Base-by-base conservation (phyloP, 176 grass and related monocot genomes). In the Rhynchospora tenuis region DNA sequence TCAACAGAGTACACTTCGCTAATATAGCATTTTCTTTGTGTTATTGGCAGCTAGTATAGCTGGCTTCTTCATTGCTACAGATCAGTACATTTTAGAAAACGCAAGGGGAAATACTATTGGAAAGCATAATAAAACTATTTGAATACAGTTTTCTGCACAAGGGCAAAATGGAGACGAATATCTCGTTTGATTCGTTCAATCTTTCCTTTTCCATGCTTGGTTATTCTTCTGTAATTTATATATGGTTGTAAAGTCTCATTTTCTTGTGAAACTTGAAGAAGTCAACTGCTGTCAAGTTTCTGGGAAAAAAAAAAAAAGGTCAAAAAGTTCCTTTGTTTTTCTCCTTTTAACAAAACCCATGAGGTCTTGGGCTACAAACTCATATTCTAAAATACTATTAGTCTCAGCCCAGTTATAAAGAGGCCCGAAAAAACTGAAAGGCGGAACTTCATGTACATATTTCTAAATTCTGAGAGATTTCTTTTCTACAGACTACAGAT, bases 41-140 rank as follows among this genome's bases (percentile, higher is more conserved):
- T 57, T 73, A 1, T 73, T 75, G 46, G 59, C 81, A 90, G 89
- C 74, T 81, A 70, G 80, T 55, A 48, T 90, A 80, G 81, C 89
- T 38, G 89, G 85, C 9, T 90, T 90, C 74, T 87, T 90, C 57
- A 90, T 87, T 81, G 63, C 89, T 24, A 81, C 89, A 27, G 89
- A 90, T 57, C 64, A 66, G 76, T 81, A 51, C 60, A 90, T 90
- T 58, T 31, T 90, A 42, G 74, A 77, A 44, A 84, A 16, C 19
- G 89, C 89, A 19, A 90, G 56, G 50, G 66, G 50, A 24, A 87
- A 87, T 61, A 56, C 64, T 27, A 67, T 83, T 11, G 68, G 57
- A 29, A 89, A 89, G 83, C 68, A 78, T 27, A 66, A 12, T 12
- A 85, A 78, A 59, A 64, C 15, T 50, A 10, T 8, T 7, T 75